These are phyloP conservation scores for Carex pumila DNA, from an alignment of 176 grass and related monocot genomes.

Conservation along the genomic window DNA sequence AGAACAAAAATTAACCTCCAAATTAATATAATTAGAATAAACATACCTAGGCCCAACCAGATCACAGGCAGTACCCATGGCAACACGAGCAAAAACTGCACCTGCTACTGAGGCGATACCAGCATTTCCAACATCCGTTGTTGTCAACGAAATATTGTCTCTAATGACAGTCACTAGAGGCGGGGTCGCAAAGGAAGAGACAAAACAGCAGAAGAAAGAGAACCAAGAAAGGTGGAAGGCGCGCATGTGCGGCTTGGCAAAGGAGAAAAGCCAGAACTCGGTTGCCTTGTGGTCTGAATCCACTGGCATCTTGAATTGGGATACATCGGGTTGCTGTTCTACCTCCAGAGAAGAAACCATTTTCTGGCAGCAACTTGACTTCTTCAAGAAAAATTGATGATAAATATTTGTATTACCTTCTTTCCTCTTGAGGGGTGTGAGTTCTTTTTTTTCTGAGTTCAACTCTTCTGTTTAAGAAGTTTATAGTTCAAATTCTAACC, in stretches of 20 bases:
- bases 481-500: not conserved
- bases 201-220: slow-evolving; percentile 99
- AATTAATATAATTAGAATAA: not conserved
- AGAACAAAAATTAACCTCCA: not conserved
- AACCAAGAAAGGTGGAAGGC: slow-evolving; percentile 94
- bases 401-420: not conserved
- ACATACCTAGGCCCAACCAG: slow-evolving; percentile 47
- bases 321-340: not conserved
- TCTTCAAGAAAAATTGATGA: not conserved
- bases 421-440: not conserved
- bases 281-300: slow-evolving; percentile 92
- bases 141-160: slow-evolving; percentile 62
- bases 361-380: not conserved
- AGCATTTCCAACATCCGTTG: slow-evolving; percentile 88
- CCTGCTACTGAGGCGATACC: slow-evolving; percentile 89
- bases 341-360: not conserved
- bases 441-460: not conserved
- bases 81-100: slow-evolving; percentile 75
- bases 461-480: not conserved
- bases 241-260: slow-evolving; percentile 71
- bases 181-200: slow-evolving; percentile 79
- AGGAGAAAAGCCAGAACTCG: slow-evolving; percentile 87
- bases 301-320: slow-evolving; percentile 60
- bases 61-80: slow-evolving; percentile 95
- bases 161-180: slow-evolving; percentile 81